phyloP scores from a whole-genome alignment of 257 asterid genomes.

The Echium plantagineum region DNA sequence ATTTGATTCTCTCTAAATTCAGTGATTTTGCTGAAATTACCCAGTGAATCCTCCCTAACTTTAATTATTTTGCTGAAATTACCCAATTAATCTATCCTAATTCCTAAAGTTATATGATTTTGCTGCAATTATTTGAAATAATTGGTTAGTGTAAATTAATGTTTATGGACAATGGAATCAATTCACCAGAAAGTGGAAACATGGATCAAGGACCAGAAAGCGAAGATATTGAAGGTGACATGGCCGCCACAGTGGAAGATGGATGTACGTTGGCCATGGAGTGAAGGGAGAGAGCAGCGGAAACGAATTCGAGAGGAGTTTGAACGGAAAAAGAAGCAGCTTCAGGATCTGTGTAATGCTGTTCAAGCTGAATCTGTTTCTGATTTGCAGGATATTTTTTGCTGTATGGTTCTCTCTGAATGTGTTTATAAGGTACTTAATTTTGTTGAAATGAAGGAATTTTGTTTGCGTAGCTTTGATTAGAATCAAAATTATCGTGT shows the following conservation, averaged over 20 bases:
- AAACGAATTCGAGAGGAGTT: slow-evolving; percentile 61
- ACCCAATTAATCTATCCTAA: no score
- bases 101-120: no score
- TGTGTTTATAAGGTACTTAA: slow-evolving; percentile 76
- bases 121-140: no score
- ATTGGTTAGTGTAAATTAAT: slow-evolving; percentile 14
- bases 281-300: slow-evolving; percentile 48
- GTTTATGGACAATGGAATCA: slow-evolving; percentile 45
- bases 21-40: slow-evolving; percentile 8
- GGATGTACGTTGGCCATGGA: slow-evolving; percentile 87
- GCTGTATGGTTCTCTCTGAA: slow-evolving; percentile 98
- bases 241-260: slow-evolving; percentile 86
- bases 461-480: neutral
- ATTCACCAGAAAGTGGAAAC: slow-evolving; percentile 76
- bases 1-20: no score
- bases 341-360: slow-evolving; percentile 64
- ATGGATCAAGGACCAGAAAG: slow-evolving; percentile 83
- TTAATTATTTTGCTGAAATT: no score
- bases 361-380: slow-evolving; percentile 74
- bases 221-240: slow-evolving; percentile 52
- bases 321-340: slow-evolving; percentile 63
- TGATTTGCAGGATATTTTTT: slow-evolving; percentile 89
- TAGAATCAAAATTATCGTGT: neutral
- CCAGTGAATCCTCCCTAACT: neutral
- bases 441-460: no score